phyloP scores from a whole-genome alignment of 23 red algal species.

The Gracilaria caudata region DNA sequence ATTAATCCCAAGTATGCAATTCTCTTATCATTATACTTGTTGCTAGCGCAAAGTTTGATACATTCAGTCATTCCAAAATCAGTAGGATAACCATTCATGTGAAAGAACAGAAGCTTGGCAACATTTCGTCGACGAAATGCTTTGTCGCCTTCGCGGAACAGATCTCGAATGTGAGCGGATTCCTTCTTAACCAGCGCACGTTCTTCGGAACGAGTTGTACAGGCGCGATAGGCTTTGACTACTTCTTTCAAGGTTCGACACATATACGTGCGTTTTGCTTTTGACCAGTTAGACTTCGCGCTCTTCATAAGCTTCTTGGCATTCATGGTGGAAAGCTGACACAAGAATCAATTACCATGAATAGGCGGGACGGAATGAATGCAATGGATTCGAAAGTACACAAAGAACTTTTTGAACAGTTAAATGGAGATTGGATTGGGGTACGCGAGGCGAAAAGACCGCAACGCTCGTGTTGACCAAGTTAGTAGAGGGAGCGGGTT shows the following conservation, averaged over 20 bases:
- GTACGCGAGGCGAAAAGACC: neutral
- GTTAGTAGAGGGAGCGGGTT: neutral
- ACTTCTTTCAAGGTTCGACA: constrained; percentile 88
- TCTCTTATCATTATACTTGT: constrained; percentile 95
- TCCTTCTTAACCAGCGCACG: constrained; percentile 99
- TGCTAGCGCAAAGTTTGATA: constrained; percentile 88
- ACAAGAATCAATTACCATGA: neutral
- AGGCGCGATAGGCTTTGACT: constrained; percentile 91
- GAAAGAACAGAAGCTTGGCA: constrained; percentile 96
- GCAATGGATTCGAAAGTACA: neutral
- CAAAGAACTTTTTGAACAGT: neutral
- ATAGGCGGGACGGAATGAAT: neutral
- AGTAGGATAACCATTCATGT: constrained; percentile 96
- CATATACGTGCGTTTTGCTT: constrained; percentile 90
- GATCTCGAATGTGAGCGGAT: constrained; percentile 95
- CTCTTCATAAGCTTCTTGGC: constrained; percentile 87
- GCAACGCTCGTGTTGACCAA: neutral
- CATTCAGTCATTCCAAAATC: constrained; percentile 98
- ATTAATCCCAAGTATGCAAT: constrained; percentile 91
- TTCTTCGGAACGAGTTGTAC: constrained; percentile 87
- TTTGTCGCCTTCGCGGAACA: constrained; percentile 93
- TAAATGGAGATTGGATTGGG: neutral
- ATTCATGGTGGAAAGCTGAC: constrained; percentile 17
- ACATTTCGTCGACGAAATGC: constrained; percentile 92
- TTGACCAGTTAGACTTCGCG: constrained; percentile 75